A percentile compares a stretch with the other conserved stretches of the same genome.
phyloP scores from a whole-genome alignment of 176 grass and related monocot genomes.

The Aegilops bicornis region DNA sequence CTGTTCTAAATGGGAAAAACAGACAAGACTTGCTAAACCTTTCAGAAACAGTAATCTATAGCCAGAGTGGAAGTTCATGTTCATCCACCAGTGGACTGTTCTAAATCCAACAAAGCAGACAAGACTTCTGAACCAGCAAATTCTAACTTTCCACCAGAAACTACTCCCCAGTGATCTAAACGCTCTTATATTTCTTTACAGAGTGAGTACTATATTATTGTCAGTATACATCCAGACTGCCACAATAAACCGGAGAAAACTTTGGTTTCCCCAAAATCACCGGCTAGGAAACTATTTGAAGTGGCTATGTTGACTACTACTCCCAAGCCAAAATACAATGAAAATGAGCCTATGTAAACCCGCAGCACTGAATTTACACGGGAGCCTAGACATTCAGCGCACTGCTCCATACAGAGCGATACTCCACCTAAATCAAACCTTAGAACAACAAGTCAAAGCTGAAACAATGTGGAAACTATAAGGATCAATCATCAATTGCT shows the following conservation, averaged over 20 bases:
- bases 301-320: too few species aligned
- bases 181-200: too few species aligned
- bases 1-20: background rate
- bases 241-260: too few species aligned
- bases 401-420: background rate
- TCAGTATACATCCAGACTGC: too few species aligned
- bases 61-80: background rate
- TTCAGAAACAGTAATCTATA: background rate
- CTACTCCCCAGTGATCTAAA: too few species aligned
- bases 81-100: too few species aligned
- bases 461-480: background rate
- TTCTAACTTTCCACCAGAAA: too few species aligned
- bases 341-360: background rate
- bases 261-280: too few species aligned
- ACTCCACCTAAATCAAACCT: background rate
- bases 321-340: background rate
- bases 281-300: background rate
- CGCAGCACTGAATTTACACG: too few species aligned
- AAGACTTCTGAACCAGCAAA: background rate
- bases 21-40: too few species aligned
- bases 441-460: background rate
- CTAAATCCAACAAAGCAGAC: too few species aligned
- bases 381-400: background rate
- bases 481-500: background rate
- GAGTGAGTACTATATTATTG: too few species aligned